Percentiles rank a stretch among this genome's conserved stretches.
Conservation (phyloP, 2,329 filamentous ascomycete species). For the Clonostachys chloroleuca region DNA sequence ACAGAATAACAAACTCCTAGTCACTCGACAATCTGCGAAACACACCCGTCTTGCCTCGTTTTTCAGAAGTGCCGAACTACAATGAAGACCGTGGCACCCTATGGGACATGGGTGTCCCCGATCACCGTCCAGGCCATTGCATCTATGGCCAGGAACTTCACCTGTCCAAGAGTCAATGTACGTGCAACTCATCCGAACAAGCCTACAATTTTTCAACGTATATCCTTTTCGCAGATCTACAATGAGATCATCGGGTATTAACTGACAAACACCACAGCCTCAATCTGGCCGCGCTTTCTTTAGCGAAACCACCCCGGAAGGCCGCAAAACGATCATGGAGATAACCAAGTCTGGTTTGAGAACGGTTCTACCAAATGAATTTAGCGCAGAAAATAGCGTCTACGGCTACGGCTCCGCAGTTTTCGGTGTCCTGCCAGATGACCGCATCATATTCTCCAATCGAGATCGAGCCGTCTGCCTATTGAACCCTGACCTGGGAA, state of each 20-base stretch:
- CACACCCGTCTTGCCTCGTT: too few relatives aligned
- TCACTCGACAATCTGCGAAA: too few relatives aligned
- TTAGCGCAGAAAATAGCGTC: constrained; percentile 37
- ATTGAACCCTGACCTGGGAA: constrained; percentile 27
- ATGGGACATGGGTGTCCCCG: constrained; percentile 32
- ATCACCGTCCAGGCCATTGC: constrained; percentile 29
- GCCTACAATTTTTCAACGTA: too few relatives aligned
- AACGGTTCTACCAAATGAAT: constrained; percentile 35
- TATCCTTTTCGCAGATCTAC: too few relatives aligned
- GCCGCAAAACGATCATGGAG: constrained; percentile 39
- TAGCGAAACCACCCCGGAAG: constrained; percentile 28
- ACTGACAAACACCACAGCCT: constrained; percentile 9
- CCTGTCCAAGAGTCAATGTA: constrained; percentile 24
- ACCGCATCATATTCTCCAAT: constrained; percentile 40
- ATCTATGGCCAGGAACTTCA: constrained; percentile 21
- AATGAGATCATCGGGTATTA: too few relatives aligned
- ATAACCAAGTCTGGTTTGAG: constrained; percentile 18
- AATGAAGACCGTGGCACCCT: background rate
- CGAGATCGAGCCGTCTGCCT: constrained; percentile 33
- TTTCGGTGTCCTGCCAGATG: constrained; percentile 29
- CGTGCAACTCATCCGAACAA: too few relatives aligned
- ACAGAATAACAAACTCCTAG: too few relatives aligned
- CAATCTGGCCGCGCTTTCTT: constrained; percentile 26
- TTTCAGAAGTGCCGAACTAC: too few relatives aligned
- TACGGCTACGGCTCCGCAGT: constrained; percentile 50